phyloP scores from a whole-genome alignment of 2,329 filamentous ascomycete genomes.

The Aureobasidium uvarum region DNA sequence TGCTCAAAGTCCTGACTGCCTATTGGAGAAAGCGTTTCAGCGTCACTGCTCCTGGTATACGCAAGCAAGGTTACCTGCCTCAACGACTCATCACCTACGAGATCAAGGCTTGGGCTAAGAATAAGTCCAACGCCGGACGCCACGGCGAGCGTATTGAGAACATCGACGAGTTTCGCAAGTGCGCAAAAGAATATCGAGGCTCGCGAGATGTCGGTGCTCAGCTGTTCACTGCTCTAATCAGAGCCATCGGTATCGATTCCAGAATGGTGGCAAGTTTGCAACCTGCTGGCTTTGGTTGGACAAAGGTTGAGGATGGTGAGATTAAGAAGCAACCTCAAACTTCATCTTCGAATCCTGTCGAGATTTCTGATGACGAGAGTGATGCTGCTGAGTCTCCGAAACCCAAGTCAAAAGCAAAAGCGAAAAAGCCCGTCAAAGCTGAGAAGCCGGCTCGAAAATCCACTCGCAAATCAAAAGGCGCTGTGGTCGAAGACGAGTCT shows the following conservation, averaged over 20 bases:
- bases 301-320: constrained; percentile 74
- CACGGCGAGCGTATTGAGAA: constrained; percentile 76
- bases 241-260: constrained; percentile 77
- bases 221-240: constrained; percentile 80
- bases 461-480: constrained; percentile 41
- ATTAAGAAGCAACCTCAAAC: constrained; percentile 40
- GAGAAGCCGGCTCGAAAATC: constrained; percentile 34
- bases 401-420: constrained; percentile 23
- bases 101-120: constrained; percentile 65
- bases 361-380: constrained; percentile 29
- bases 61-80: constrained; percentile 87
- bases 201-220: constrained; percentile 87
- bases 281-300: constrained; percentile 86
- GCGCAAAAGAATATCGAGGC: constrained; percentile 69
- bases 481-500: constrained; percentile 50
- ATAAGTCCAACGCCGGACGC: constrained; percentile 58
- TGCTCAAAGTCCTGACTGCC: constrained; percentile 71
- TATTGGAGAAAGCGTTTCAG: constrained; percentile 89
- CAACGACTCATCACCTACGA: constrained; percentile 72
- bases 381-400: constrained; percentile 13
- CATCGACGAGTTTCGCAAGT: constrained; percentile 65
- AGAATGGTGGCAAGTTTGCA: constrained; percentile 83
- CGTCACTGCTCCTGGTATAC: constrained; percentile 71
- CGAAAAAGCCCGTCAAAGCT: constrained; percentile 27
- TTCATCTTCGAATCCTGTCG: constrained; percentile 15